These are phyloP conservation scores for Teunomyces gatunensis DNA, from an alignment of 805 yeast species.

Conservation along the genomic window DNA sequence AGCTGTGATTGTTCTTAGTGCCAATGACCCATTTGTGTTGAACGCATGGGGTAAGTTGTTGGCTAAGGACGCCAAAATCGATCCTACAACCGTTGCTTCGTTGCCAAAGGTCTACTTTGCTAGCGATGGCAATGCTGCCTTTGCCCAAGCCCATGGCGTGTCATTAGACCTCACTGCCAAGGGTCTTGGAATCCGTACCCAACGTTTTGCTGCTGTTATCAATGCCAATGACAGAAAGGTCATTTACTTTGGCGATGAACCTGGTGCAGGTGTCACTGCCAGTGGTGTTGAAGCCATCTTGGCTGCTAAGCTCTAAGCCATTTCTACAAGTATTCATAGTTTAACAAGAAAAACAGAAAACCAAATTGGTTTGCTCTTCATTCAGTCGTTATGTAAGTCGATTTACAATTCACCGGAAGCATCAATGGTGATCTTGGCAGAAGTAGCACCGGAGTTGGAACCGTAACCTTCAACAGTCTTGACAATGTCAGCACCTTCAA, in stretches of 20 bases:
- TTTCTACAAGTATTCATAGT: background rate
- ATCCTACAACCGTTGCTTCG: background rate
- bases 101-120: constrained; percentile 35
- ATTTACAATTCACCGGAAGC: constrained; percentile 57
- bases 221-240: constrained; percentile 24
- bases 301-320: constrained; percentile 22
- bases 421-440: constrained; percentile 60
- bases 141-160: constrained; percentile 27
- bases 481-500: constrained; percentile 81
- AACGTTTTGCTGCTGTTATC: constrained; percentile 39
- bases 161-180: constrained; percentile 34
- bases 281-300: constrained; percentile 39
- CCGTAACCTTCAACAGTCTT: constrained; percentile 80
- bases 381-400: constrained; percentile 1
- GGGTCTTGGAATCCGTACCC: constrained; percentile 40
- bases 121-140: constrained; percentile 37
- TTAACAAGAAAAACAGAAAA: background rate
- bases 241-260: constrained; percentile 35
- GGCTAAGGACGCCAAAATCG: constrained; percentile 21
- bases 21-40: constrained; percentile 43
- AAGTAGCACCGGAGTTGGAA: constrained; percentile 64
- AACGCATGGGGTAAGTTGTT: constrained; percentile 46
- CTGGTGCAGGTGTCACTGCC: constrained; percentile 28
- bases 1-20: constrained; percentile 34
- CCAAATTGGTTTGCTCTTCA: background rate